Evolutionary conservation across 805 yeast genomes (phyloP), one percentile per base, ranked within the genome.

Genomic region (Ogataea naganishii): DNA sequence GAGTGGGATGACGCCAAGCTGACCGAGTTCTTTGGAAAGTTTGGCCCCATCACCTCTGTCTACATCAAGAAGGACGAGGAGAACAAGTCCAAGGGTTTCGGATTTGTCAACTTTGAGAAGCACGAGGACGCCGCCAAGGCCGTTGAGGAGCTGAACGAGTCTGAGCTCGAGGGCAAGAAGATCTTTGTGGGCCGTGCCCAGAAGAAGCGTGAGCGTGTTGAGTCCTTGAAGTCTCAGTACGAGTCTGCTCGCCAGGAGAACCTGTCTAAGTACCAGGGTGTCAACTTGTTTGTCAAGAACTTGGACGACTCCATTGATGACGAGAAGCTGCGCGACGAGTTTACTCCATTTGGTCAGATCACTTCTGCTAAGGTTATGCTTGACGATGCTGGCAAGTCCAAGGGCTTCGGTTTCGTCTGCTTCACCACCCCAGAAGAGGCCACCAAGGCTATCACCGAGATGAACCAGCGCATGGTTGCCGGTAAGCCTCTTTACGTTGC

Each of bases 381-480:
- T 51, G 95, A 84, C 57, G 96, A 88, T 51, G 60, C 75, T 39
- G 96, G 95, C 50, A 85, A 85, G 67, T 85, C 96, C 41, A 89
- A 84, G 72, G 97, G 97, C 46, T 92, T 92, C 60, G 98, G 98
- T 55, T 92, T 92, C 59, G 98, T 92, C 48, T 86, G 98, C 68
- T 92, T 80, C 81, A 77, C 95, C 34, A 64, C 92, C 42, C 96
- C 97, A 55, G 98, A 92, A 64, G 98, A 92, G 75, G 98, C 98
- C 47, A 83, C 95, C 52, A 86, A 85, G 69, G 98, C 98, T 44
- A 85, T 89, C 60, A 73, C 89, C 49, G 98, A 89, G 72, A 88
- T 89, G 95, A 86, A 89, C 76, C 96, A 86, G 68, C 82, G 86
- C 60, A 81, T 89, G 80, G 75, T 92, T 49, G 79, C 76, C 48